phyloP scores from a whole-genome alignment of 1,284 basidiomycete genomes.

The Ustilago curta region DNA sequence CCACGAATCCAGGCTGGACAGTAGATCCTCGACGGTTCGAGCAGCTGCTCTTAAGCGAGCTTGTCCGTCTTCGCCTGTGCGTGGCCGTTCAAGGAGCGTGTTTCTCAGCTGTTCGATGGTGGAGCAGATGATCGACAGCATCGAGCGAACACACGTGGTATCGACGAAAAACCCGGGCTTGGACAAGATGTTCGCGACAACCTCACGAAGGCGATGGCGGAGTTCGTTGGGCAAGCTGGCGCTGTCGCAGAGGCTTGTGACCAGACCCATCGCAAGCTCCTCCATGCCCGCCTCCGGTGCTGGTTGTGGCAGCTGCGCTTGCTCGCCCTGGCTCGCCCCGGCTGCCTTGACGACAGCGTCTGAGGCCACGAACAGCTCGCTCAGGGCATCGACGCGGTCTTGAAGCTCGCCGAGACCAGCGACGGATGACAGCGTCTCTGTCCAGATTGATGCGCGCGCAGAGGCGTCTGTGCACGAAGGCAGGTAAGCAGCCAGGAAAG shows the following conservation, averaged over 20 bases:
- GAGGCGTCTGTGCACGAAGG: constrained; percentile 21
- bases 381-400: constrained; percentile 44
- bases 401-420: constrained; percentile 19
- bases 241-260: constrained; percentile 29
- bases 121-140: constrained; percentile 43
- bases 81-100: constrained; percentile 21
- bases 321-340: not conserved
- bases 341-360: constrained; percentile 17
- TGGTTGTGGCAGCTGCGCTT: constrained; percentile 22
- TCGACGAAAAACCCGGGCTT: constrained; percentile 35
- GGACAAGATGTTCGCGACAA: constrained; percentile 24
- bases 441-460: constrained; percentile 38
- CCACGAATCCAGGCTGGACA: constrained; percentile 31
- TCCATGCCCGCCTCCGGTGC: constrained; percentile 32
- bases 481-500: constrained; percentile 38
- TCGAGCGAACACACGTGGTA: constrained; percentile 9
- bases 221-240: constrained; percentile 15
- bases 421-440: constrained; percentile 39
- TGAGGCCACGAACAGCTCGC: constrained; percentile 38
- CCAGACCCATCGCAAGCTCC: constrained; percentile 23
- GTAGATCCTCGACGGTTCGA: constrained; percentile 25
- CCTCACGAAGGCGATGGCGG: constrained; percentile 14
- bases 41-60: constrained; percentile 13
- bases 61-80: constrained; percentile 3
- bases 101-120: constrained; percentile 47